phyloP scores from a whole-genome alignment of 2,329 filamentous ascomycete genomes.

The Aspergillus ruber region DNA sequence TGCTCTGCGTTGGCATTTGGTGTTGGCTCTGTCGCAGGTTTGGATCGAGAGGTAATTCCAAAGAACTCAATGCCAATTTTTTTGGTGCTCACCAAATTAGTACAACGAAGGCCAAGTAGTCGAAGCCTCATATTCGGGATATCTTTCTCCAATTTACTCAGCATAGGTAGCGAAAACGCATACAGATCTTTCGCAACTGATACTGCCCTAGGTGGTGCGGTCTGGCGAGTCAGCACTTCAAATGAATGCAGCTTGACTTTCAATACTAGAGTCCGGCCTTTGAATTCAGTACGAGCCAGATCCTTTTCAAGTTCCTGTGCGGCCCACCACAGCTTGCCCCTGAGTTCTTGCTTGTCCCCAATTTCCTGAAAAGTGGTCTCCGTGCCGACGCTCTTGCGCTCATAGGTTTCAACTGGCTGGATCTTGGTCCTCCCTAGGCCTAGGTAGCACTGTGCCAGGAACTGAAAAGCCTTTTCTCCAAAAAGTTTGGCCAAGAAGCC shows the following conservation, averaged over 20 bases:
- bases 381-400: constrained; percentile 88
- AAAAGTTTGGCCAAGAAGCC: constrained; percentile 71
- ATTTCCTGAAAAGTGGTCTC: constrained; percentile 88
- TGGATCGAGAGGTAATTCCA: constrained; percentile 38
- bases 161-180: constrained; percentile 70
- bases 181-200: constrained; percentile 74
- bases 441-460: constrained; percentile 75
- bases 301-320: constrained; percentile 86
- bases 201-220: constrained; percentile 66
- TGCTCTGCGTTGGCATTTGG: constrained; percentile 41
- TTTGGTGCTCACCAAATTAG: constrained; percentile 78
- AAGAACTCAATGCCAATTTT: constrained; percentile 79
- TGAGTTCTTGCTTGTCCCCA: constrained; percentile 59
- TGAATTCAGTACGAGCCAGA: constrained; percentile 69
- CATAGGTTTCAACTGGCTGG: constrained; percentile 80
- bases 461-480: constrained; percentile 84
- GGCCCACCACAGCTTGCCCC: constrained; percentile 70
- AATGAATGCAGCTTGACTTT: constrained; percentile 95
- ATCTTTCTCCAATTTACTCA: constrained; percentile 77
- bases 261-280: constrained; percentile 81
- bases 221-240: constrained; percentile 81
- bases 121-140: constrained; percentile 71
- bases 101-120: constrained; percentile 83
- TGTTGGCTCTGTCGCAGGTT: constrained; percentile 9
- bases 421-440: constrained; percentile 80